Base-by-base conservation (phyloP, 257 asterid genomes). In the Avicennia marina region DNA sequence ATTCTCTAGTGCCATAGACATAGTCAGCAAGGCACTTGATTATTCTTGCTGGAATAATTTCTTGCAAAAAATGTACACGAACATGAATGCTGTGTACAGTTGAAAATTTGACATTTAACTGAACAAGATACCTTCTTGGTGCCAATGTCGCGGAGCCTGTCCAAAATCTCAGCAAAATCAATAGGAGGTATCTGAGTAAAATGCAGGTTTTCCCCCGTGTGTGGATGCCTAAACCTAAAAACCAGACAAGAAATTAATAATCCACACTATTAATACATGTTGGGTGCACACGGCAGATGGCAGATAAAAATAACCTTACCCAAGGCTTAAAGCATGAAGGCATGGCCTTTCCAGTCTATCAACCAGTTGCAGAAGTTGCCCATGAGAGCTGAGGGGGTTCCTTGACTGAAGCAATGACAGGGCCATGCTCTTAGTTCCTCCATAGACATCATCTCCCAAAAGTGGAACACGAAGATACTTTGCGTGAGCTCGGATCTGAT, bases 371-470 rank as follows among this genome's bases (percentile, higher is more conserved):
- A 45, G 45, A 57, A 88, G 68, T 45, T 75, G 83, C 15, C 61
- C 55, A 19, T 74, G 90, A 63, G 64, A 56, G 61, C 66, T 54
- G 27, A 81, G 52, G 9, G 73, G 69, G 62, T 75, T 83, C 78
- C 47, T 80, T 0, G 88, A 80, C 73, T 85, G 90, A 78, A 91
- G 93, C 67, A 81, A 61, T 5, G 97, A 89, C 41, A 81, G 56
- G 47, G 86, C 85, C 96, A 85, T 80, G 75, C 71, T 75, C 83
- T 88, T 85, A 11, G 90, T 91, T 70, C 98, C 98, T 53, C 98
- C 98, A 63, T 91, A 91, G 47, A 82, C 85, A 47, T 91, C 95
- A 41, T 91, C 98, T 63, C 97, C 98, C 83, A 91, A 22, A n/a
- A 91, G 86, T 8, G 98, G 98, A 53, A 81, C 59, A 41, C 97